Percentiles rank a stretch among this genome's conserved stretches.
Evolutionary conservation across 371 early-diverging fungal species (phyloP).

Genomic region (Mortierella sp.): DNA sequence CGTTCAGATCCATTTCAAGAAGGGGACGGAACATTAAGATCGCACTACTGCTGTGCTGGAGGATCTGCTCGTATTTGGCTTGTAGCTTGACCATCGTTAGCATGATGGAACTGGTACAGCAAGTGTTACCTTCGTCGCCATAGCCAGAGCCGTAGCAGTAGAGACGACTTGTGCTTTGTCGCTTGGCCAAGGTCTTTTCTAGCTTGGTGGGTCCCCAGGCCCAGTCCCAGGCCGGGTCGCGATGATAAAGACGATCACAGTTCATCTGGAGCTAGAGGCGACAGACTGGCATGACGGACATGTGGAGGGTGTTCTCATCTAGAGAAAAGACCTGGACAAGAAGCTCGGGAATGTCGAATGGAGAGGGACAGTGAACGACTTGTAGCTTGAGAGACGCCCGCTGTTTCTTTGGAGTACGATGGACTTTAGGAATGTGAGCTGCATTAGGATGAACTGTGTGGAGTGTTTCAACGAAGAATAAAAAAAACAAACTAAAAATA

Average conservation of each 20-base stretch:
- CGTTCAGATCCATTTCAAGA: neutral
- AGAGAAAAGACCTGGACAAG: neutral
- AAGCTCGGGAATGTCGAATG: neutral
- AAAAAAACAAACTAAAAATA: too few species aligned
- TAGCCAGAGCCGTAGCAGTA: neutral
- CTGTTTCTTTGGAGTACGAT: neutral
- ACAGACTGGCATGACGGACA: neutral
- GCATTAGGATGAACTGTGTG: neutral
- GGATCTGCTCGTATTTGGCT: neutral
- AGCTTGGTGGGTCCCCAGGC: neutral
- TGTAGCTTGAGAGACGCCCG: neutral
- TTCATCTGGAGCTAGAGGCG: conserved; percentile 2
- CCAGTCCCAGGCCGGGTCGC: neutral
- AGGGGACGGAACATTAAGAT: neutral
- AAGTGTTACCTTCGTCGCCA: neutral
- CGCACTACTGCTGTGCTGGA: neutral
- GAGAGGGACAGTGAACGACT: neutral
- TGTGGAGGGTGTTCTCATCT: conserved; percentile 13
- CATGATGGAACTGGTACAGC: neutral
- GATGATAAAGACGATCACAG: neutral
- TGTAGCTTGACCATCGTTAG: neutral
- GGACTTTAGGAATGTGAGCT: neutral
- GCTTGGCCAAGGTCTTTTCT: neutral
- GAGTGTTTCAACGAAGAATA: neutral
- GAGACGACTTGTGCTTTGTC: neutral